phyloP scores from a whole-genome alignment of 441 rosid genomes.

The Erodium trifolium region DNA sequence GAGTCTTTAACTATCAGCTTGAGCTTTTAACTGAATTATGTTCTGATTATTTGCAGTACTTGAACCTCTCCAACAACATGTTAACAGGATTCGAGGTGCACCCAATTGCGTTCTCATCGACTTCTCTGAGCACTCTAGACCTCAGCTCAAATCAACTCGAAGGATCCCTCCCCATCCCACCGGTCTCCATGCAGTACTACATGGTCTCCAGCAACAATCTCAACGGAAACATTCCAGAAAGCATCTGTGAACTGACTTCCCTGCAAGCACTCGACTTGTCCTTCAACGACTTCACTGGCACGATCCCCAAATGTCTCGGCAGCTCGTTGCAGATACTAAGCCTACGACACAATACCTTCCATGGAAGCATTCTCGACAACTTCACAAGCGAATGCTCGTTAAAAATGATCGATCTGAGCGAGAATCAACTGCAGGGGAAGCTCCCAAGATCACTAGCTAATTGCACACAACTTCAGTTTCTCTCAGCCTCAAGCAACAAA shows the following conservation, averaged over 20 bases:
- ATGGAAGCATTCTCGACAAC: neutral
- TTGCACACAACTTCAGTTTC: constrained; percentile 15
- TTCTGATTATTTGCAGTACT: neutral
- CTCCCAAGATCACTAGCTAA: constrained; percentile 18
- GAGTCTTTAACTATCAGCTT: too few species aligned
- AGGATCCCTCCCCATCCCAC: constrained; percentile 17
- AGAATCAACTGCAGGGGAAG: constrained; percentile 16
- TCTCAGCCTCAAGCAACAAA: constrained; percentile 6
- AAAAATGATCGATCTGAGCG: constrained; percentile 17
- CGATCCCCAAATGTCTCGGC: constrained; percentile 18
- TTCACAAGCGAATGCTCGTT: constrained; percentile 11
- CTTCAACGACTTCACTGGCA: constrained; percentile 11
- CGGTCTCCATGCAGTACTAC: constrained; percentile 3
- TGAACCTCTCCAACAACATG: constrained; percentile 18
- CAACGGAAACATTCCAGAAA: constrained; percentile 16
- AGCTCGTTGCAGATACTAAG: constrained; percentile 2
- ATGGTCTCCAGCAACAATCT: constrained; percentile 12
- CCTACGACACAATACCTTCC: constrained; percentile 15
- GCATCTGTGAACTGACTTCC: constrained; percentile 12
- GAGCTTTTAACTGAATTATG: neutral
- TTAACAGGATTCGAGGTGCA: constrained; percentile 15
- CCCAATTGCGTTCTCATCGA: constrained; percentile 5
- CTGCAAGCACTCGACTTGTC: constrained; percentile 17
- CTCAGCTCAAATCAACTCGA: constrained; percentile 18
- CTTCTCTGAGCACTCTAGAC: constrained; percentile 13